phyloP scores from a whole-genome alignment of 139 green algal genomes.

The Tetradesmus lagerheimii region DNA sequence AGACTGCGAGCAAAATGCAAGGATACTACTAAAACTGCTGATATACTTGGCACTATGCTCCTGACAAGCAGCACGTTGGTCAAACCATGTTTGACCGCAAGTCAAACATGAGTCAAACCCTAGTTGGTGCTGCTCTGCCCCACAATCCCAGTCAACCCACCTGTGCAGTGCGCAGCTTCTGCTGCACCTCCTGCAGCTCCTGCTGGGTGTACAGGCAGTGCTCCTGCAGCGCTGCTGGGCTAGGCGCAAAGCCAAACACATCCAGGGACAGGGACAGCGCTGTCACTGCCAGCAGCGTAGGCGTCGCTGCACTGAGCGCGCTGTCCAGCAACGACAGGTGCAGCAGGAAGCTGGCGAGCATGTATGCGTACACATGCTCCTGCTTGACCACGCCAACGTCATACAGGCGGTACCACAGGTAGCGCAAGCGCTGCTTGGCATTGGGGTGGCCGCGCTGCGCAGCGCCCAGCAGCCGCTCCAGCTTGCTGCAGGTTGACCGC shows the following conservation, averaged over 20 bases:
- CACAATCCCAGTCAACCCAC: background rate
- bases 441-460: conserved; percentile 56
- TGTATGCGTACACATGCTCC: conserved; percentile 77
- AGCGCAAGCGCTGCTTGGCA: conserved; percentile 72
- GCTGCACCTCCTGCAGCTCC: conserved; percentile 62
- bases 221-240: conserved; percentile 61
- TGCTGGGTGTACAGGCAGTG: conserved; percentile 61
- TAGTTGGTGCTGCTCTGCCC: background rate
- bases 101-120: background rate
- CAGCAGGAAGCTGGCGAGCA: conserved; percentile 73
- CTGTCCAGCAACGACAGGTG: conserved; percentile 71
- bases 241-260: conserved; percentile 58
- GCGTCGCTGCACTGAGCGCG: conserved; percentile 35
- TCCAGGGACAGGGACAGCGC: conserved; percentile 60
- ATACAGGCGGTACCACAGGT: conserved; percentile 69
- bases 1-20: background rate
- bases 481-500: conserved; percentile 21
- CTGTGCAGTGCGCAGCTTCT: conserved; percentile 4
- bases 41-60: background rate
- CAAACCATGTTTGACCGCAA: background rate
- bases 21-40: background rate
- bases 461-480: conserved; percentile 45
- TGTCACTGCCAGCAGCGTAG: conserved; percentile 61
- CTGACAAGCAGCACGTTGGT: background rate
- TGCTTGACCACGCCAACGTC: conserved; percentile 32